Evolutionary conservation across 257 asterid species (phyloP).

Genomic region (Gardenia jasminoides): DNA sequence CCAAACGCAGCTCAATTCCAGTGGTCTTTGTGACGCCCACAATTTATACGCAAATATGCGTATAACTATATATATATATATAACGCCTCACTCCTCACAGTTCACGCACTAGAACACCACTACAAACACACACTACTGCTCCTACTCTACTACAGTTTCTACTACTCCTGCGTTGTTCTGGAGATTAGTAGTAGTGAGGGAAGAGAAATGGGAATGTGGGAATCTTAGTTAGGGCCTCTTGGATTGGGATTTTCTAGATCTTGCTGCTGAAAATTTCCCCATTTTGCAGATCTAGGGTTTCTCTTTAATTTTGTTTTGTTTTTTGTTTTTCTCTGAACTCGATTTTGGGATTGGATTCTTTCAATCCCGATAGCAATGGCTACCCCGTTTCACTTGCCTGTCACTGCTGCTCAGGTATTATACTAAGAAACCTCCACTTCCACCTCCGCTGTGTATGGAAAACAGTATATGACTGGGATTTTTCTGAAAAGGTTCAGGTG

Average conservation of each 20-base stretch:
- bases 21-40: conserved; percentile 14
- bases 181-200: too few species aligned
- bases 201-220: conserved; percentile 18
- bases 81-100: not conserved
- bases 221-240: conserved; percentile 1
- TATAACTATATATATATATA: not conserved
- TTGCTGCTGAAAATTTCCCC: conserved; percentile 13
- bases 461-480: too few species aligned
- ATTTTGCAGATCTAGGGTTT: conserved; percentile 70
- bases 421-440: not conserved
- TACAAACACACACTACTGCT: not conserved
- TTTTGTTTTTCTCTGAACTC: not conserved
- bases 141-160: not conserved
- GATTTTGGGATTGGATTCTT: conserved; percentile 19
- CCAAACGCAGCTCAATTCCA: conserved; percentile 11
- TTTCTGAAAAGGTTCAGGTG: not conserved
- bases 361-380: conserved; percentile 44
- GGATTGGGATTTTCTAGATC: conserved; percentile 39
- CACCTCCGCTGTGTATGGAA: not conserved
- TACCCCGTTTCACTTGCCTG: conserved; percentile 67
- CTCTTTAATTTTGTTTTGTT: not conserved
- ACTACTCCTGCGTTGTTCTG: too few species aligned
- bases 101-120: conserved; percentile 10
- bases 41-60: too few species aligned
- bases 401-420: conserved; percentile 82